These are phyloP conservation scores for Falciphora oryzae DNA, from an alignment of 2,329 filamentous ascomycete genomes.

Conservation along the genomic window DNA sequence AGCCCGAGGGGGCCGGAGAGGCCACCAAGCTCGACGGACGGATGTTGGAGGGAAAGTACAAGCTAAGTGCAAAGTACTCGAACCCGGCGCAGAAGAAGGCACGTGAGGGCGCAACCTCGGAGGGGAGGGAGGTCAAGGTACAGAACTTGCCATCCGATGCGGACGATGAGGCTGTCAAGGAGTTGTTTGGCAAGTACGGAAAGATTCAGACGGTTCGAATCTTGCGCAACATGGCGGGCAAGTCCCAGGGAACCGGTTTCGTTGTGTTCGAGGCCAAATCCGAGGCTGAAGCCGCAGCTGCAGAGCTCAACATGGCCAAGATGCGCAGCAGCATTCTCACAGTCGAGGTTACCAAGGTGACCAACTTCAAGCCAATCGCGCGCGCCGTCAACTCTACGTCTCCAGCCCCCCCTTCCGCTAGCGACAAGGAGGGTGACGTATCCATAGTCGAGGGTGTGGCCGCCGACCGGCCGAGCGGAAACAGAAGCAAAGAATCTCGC, in stretches of 20 bases:
- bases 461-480: conserved; percentile 13
- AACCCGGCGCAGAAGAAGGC: conserved; percentile 73
- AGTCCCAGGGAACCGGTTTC: conserved; percentile 73
- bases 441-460: conserved; percentile 27
- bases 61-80: conserved; percentile 74
- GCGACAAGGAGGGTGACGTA: conserved; percentile 31
- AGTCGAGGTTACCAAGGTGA: conserved; percentile 55
- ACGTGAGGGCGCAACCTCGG: conserved; percentile 74
- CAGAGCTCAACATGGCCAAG: conserved; percentile 64
- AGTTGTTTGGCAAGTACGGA: conserved; percentile 71
- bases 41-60: conserved; percentile 60
- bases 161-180: conserved; percentile 62
- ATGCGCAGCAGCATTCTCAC: conserved; percentile 62
- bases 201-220: conserved; percentile 67
- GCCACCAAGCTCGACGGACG: conserved; percentile 70
- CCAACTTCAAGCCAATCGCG: conserved; percentile 51
- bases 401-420: conserved; percentile 26
- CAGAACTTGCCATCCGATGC: conserved; percentile 59
- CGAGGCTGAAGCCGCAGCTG: conserved; percentile 59
- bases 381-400: conserved; percentile 28
- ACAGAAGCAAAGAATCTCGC: conserved; percentile 11
- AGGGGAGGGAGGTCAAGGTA: conserved; percentile 81
- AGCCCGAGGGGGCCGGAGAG: conserved; percentile 58
- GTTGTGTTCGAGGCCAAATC: conserved; percentile 69
- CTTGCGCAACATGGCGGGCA: conserved; percentile 60